Percentiles rank a stretch among this genome's conserved stretches.
Evolutionary conservation across 371 early-diverging fungal genomes (phyloP).

Genomic region (Saksenaea vasiformis): DNA sequence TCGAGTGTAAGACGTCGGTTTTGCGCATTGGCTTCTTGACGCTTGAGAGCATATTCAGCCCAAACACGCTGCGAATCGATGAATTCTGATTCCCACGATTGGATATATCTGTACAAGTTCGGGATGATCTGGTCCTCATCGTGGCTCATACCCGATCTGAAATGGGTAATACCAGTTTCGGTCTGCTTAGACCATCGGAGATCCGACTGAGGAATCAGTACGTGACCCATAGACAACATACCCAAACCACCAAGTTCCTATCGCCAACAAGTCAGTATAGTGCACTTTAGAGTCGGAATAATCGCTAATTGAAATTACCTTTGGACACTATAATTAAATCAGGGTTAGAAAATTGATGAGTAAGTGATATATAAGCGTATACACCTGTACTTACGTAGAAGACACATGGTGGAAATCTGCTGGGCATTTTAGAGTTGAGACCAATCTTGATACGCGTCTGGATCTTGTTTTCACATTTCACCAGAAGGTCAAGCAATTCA

Average conservation of each 20-base stretch:
- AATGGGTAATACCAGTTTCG: conserved; percentile 96
- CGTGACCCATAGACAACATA: conserved; percentile 99
- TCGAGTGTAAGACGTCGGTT: conserved; percentile 94
- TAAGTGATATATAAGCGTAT: no score
- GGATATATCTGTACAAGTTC: conserved; percentile 96
- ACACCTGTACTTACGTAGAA: no score
- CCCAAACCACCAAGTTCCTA: conserved; percentile 98
- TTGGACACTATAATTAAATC: no score
- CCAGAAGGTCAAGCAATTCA: conserved; percentile 93
- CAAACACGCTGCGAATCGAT: conserved; percentile 98
- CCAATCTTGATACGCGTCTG: conserved; percentile 99
- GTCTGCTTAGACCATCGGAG: conserved; percentile 97
- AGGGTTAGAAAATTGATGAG: no score
- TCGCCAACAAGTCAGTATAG: no score
- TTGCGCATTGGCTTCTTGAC: conserved; percentile 95
- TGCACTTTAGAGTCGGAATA: no score
- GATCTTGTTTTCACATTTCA: conserved; percentile 97
- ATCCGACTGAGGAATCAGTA: conserved; percentile 96
- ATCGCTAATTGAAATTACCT: conserved; percentile 7
- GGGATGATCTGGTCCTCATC: conserved; percentile 97
- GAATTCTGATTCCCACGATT: conserved; percentile 98
- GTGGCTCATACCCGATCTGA: conserved; percentile 98
- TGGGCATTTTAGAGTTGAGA: conserved; percentile 99
- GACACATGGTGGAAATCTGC: conserved; percentile 97
- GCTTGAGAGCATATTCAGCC: conserved; percentile 98